A percentile compares a stretch with the other conserved stretches of the same genome.
Conservation (phyloP, 768 basidiomycete genomes). For the Phlebiopsis flavidoalba region DNA sequence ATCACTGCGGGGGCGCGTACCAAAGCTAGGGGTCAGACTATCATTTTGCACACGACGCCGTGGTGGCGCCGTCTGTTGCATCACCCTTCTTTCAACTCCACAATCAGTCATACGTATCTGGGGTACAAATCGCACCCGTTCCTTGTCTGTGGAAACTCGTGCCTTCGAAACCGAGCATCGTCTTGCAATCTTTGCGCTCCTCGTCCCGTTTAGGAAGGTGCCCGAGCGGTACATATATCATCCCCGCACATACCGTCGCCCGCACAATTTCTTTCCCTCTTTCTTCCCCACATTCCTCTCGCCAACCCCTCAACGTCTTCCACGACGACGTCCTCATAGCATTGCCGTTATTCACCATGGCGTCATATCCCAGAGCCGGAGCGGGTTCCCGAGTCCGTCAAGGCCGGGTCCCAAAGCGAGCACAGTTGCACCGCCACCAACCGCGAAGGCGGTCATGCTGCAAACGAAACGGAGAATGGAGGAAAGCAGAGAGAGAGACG, state of each 20-base stretch:
- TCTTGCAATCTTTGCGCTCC: not conserved
- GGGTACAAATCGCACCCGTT: not conserved
- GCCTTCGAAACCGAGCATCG: not conserved
- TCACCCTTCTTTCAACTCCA: not conserved
- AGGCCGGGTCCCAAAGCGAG: not conserved
- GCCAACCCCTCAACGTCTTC: not conserved
- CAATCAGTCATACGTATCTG: not conserved
- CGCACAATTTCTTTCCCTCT: not conserved
- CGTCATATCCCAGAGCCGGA: not conserved
- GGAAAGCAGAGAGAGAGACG: constrained; percentile 41
- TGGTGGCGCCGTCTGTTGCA: not conserved
- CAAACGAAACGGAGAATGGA: constrained; percentile 1
- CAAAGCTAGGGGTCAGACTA: not conserved
- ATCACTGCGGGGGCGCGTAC: not conserved
- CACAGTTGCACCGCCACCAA: not conserved
- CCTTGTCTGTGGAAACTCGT: not conserved
- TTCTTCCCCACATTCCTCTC: not conserved
- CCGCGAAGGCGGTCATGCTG: not conserved
- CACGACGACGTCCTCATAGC: not conserved
- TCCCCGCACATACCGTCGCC: not conserved
- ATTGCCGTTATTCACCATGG: not conserved
- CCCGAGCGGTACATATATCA: not conserved
- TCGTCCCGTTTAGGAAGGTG: not conserved
- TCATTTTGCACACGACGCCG: not conserved
- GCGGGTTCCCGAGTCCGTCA: not conserved